phyloP scores from a whole-genome alignment of 1,284 basidiomycete genomes.

The Sporisorium sorghi region DNA sequence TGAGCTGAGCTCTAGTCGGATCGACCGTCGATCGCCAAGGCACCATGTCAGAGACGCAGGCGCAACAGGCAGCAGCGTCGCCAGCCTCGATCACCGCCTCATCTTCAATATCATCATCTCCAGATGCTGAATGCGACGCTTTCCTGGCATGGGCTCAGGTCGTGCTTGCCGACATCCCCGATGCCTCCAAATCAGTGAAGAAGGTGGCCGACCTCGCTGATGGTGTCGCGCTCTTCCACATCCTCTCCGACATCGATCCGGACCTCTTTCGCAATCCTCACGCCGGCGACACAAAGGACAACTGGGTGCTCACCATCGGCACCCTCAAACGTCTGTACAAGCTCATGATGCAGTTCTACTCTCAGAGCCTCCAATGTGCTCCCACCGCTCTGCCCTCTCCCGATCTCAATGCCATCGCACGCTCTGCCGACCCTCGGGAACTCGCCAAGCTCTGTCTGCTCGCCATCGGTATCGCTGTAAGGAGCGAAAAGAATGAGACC shows the following conservation, averaged over 20 bases:
- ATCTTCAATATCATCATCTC: conserved; percentile 4
- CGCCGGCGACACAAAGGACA: conserved; percentile 73
- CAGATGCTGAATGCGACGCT: conserved; percentile 46
- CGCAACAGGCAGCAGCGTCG: conserved; percentile 5
- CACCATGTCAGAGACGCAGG: conserved; percentile 22
- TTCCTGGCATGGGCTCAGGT: conserved; percentile 54
- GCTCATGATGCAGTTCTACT: conserved; percentile 82
- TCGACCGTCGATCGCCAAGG: background rate
- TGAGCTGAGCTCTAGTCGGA: conserved; percentile 1
- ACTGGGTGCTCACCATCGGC: conserved; percentile 88
- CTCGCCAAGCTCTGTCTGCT: conserved; percentile 82
- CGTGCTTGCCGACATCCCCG: conserved; percentile 26
- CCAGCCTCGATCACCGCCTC: conserved; percentile 6
- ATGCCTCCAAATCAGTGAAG: conserved; percentile 15
- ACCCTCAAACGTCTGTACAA: conserved; percentile 85
- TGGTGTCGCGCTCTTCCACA: conserved; percentile 57
- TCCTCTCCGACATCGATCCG: conserved; percentile 73
- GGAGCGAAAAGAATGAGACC: conserved; percentile 78
- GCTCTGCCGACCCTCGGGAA: conserved; percentile 77
- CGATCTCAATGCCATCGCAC: conserved; percentile 75
- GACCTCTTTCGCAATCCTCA: conserved; percentile 76
- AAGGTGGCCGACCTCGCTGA: conserved; percentile 53
- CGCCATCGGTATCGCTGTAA: conserved; percentile 90
- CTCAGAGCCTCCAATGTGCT: conserved; percentile 42
- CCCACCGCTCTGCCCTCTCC: conserved; percentile 43